These are phyloP conservation scores for Hyaloscypha finlandica DNA, from an alignment of 495 filamentous ascomycete genomes.

Conservation along the genomic window DNA sequence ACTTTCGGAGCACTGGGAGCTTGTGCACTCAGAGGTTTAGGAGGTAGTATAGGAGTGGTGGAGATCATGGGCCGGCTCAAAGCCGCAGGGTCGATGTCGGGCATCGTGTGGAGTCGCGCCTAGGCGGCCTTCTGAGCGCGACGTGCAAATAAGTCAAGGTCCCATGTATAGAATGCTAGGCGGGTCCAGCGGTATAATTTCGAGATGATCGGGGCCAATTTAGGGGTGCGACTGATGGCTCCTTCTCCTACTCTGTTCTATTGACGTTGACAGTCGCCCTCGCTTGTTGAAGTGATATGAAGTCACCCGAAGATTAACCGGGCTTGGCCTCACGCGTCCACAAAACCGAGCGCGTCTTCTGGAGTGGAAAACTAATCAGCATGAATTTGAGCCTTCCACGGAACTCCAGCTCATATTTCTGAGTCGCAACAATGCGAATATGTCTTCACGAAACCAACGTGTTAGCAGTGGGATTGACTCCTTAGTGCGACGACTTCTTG, in stretches of 20 bases:
- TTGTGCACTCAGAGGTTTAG: constrained; percentile 61
- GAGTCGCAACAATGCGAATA: constrained; percentile 41
- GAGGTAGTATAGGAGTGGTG: constrained; percentile 59
- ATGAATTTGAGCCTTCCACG: neutral
- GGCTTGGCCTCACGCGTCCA: neutral
- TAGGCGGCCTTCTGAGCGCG: constrained; percentile 26
- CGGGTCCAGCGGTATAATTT: constrained; percentile 19
- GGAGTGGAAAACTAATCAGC: neutral
- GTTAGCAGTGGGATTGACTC: constrained; percentile 56
- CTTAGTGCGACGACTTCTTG: constrained; percentile 56
- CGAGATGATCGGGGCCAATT: constrained; percentile 22
- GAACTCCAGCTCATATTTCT: neutral
- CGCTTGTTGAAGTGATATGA: neutral
- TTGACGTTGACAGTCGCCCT: constrained; percentile 18
- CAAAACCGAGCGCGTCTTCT: constrained; percentile 5
- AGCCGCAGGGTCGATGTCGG: constrained; percentile 82
- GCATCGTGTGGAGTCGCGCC: constrained; percentile 53
- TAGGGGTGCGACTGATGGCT: constrained; percentile 24
- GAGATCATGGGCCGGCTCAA: constrained; percentile 68
- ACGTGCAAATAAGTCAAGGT: constrained; percentile 21
- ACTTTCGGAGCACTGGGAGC: constrained; percentile 58
- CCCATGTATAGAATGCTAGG: constrained; percentile 26
- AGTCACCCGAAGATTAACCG: neutral
- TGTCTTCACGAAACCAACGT: constrained; percentile 46
- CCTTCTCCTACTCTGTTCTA: neutral